Evolutionary conservation across 352 stramenopile species (phyloP).

Genomic region (Vaucheria bursata): DNA sequence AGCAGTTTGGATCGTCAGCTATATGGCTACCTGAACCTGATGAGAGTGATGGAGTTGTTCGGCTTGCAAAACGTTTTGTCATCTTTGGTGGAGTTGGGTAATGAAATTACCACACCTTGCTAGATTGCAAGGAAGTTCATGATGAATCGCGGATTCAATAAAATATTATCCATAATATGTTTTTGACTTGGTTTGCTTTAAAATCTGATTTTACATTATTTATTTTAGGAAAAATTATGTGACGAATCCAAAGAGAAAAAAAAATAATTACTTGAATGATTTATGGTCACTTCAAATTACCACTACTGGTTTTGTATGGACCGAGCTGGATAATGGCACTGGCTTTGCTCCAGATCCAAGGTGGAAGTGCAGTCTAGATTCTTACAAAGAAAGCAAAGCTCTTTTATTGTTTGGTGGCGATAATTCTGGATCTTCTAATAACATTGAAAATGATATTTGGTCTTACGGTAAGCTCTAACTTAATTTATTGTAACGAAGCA

Average conservation of each 20-base stretch:
- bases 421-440: constrained; percentile 7
- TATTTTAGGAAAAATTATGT: constrained; percentile 29
- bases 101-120: no score
- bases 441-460: constrained; percentile 19
- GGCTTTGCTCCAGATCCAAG: not conserved
- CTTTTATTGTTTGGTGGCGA: constrained; percentile 24
- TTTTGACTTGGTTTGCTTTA: no score
- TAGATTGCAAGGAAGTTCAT: no score
- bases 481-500: no score
- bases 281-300: constrained; percentile 36
- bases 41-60: constrained; percentile 4
- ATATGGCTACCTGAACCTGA: constrained; percentile 41
- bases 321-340: not conserved
- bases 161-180: no score
- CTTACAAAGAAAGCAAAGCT: not conserved
- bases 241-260: not conserved
- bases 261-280: constrained; percentile 20
- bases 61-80: constrained; percentile 18
- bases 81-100: constrained; percentile 37
- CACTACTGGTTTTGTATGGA: constrained; percentile 27
- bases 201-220: no score
- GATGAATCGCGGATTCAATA: no score
- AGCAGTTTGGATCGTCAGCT: constrained; percentile 9
- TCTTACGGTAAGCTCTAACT: constrained; percentile 9
- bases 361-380: not conserved